Evolutionary conservation across 148 eudicot genomes (phyloP), one percentile per base, ranked within the genome.

Genomic region (Rheum nobile): DNA sequence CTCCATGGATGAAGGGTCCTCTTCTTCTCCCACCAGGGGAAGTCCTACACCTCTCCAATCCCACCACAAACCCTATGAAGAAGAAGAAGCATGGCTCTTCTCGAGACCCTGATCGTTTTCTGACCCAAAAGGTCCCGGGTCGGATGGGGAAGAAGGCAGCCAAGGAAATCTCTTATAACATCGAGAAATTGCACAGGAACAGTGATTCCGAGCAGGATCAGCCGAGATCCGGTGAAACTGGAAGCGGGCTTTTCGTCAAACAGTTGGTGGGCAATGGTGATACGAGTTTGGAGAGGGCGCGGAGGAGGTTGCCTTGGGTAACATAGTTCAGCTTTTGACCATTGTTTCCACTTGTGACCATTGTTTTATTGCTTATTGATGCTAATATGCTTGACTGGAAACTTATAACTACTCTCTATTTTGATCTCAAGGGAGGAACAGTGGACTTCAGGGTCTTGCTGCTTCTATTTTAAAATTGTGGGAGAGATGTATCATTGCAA

Each of bases 371-470:
- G 14, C 67, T 34, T 32, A 8, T 65, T 65, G 39, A 31, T 16
- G 70, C 41, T 34, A 17, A 22, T 71, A 21, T n/a, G 48, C 31
- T 71, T 8, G 6, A 34, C 17, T 68, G 48, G 8, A 71, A 71
- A 41, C 32, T 71, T 71, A 71, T 43, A 19, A 16, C 24, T 19
- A 2, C 34, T 42, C 72, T 17, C 50, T 34, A 9, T 47, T 71
- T 41, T 65, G 32, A 79, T 81, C 71, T 85, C 79, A 77, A 95
- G 99, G 99, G 76, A 91, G 99, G 80, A 95, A 91, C 85, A 84
- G 88, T 47, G 89, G 89, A 77, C 94, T 90, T 77, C 96, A 95
- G 83, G 99, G 99, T 52, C 83, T 95, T 78, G 97, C 99, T 73
- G 92, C 82, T 67, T 87, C 99, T 55, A 90, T 95, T 71, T 71